phyloP scores from a whole-genome alignment of 495 filamentous ascomycete genomes.

The Aspergillus homomorphus region DNA sequence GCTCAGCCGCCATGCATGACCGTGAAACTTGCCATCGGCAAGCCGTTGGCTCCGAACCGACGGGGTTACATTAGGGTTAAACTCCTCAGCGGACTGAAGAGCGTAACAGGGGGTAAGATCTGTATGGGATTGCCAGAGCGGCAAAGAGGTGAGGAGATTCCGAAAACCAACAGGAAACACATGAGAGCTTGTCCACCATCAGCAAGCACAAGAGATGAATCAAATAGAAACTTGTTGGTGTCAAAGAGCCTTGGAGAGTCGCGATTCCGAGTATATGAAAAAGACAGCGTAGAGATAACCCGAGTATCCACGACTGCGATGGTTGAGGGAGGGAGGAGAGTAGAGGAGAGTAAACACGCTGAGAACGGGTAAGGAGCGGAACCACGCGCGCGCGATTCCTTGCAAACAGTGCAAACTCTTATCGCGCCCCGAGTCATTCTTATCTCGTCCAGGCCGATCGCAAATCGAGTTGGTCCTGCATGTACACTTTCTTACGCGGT shows the following conservation, averaged over 20 bases:
- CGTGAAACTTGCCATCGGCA: conserved; percentile 31
- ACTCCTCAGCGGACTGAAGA: conserved; percentile 31
- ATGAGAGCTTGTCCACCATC: background rate
- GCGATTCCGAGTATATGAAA: background rate
- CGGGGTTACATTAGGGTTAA: conserved; percentile 40
- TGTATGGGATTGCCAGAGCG: conserved; percentile 32
- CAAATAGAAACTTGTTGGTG: background rate
- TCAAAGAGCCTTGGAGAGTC: background rate
- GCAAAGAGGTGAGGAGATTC: conserved; percentile 23
- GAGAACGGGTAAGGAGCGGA: background rate
- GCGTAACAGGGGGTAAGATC: conserved; percentile 27
- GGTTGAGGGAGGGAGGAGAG: background rate
- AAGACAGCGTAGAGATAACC: background rate
- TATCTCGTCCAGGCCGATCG: too few relatives aligned
- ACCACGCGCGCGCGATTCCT: background rate
- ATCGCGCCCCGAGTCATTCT: too few relatives aligned
- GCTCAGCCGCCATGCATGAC: conserved; percentile 36
- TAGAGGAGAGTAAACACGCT: background rate
- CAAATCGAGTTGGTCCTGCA: too few relatives aligned
- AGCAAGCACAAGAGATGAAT: background rate
- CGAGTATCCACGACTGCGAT: background rate
- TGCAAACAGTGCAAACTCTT: background rate
- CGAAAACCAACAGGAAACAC: background rate
- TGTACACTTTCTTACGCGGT: too few relatives aligned
- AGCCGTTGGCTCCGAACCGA: conserved; percentile 32